Percentiles rank a stretch among this genome's conserved stretches.
phyloP scores from a whole-genome alignment of 106 monocot species.

The Gastrodia elata region DNA sequence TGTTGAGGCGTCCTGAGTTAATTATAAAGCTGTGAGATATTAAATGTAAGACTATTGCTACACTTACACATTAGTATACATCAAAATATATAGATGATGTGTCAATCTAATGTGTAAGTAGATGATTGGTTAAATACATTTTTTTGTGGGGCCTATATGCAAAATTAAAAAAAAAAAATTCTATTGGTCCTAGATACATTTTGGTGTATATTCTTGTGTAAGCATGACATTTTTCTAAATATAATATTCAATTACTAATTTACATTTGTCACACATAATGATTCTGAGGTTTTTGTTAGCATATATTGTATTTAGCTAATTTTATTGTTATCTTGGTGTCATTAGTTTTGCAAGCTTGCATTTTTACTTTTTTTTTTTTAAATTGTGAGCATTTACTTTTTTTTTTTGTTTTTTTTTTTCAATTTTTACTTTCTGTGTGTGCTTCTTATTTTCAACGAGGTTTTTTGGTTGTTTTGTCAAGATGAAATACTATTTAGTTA shows the following conservation, averaged over 20 bases:
- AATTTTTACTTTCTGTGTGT: not conserved
- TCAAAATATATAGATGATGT: no score
- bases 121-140: no score
- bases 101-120: no score
- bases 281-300: not conserved
- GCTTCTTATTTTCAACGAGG: no score
- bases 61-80: no score
- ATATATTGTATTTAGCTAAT: not conserved
- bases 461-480: not conserved
- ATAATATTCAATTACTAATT: not conserved
- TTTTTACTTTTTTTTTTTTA: not conserved
- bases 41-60: no score
- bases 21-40: not conserved
- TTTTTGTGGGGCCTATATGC: no score
- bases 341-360: not conserved
- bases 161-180: no score
- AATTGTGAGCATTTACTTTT: not conserved
- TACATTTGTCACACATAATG: not conserved
- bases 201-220: no score
- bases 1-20: not conserved
- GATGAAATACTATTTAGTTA: not conserved
- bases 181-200: no score
- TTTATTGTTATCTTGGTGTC: not conserved
- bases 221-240: no score
- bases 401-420: not conserved